Base-by-base conservation (phyloP, 305 asterid genomes). In the Fraxinus sp. region DNA sequence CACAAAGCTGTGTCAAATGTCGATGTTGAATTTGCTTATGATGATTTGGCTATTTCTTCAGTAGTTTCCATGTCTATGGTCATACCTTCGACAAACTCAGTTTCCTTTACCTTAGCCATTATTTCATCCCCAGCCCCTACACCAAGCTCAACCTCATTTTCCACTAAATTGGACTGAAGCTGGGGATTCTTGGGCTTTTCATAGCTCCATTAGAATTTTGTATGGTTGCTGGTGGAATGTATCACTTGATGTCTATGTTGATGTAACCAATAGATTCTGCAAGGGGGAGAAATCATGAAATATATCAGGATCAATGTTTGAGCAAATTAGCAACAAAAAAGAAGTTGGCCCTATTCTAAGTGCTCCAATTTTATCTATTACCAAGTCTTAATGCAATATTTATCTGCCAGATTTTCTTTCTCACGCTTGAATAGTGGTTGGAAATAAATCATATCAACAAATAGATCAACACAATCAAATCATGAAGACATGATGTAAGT, bases 181-280 rank as follows among this genome's bases (percentile, higher is more conserved):
- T 55, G 87, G 62, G 86, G 77, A 24, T 41, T 76, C 62, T 75
- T 84, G 28, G 83, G 62, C 70, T 84, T 93, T 77, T 79, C 89
- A 57, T 88, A 83, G 83, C 80, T 73, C 87, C 90, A 46, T 87
- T 87, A 70, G 89, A 62, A 77, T 86, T 81, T 86, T 88, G 91
- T 81, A 82, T 70, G 30, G 85, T 66, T 13, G 87, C 30, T 16
- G 62, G 81, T 55, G 81, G 90, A 83, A 46, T 80, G 92, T 90
- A 75, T 91, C 92, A 0, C 85, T 82, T 33, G 36, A 33, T 0
- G 4, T 33, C 36, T 33, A 33, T 33, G 5, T 33, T 0, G 36
- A 94, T 32, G 98, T 91, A 79, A 94, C 97, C 83, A 88, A 87
- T 85, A 94, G 83, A 87, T 91, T 93, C 98, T 94, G 91, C 89